Conservation (phyloP, 2,329 filamentous ascomycete species). For the Sporothrix humicola region DNA sequence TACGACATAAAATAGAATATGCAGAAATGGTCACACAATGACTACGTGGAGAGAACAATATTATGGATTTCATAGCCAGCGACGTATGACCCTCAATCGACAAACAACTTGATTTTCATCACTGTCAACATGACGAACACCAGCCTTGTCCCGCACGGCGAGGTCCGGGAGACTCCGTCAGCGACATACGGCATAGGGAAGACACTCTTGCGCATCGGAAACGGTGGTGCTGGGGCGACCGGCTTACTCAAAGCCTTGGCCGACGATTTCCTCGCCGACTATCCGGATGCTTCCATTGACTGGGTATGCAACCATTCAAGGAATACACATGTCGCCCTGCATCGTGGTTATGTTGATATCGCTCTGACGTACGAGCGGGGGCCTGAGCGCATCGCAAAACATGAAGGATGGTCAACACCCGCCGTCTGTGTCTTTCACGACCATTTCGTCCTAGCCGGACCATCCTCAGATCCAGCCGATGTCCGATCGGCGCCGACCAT, state of each 20-base stretch:
- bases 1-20: no score
- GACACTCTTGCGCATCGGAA: not conserved
- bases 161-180: not conserved
- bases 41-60: no score
- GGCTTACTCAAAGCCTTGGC: not conserved
- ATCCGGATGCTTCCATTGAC: not conserved
- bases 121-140: not conserved
- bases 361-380: not conserved
- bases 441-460: not conserved
- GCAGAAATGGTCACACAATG: no score
- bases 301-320: slow-evolving; percentile 3
- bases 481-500: not conserved
- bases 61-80: no score
- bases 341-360: not conserved
- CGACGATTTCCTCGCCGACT: not conserved
- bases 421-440: slow-evolving; percentile 4
- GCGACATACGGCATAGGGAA: not conserved
- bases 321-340: not conserved
- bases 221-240: not conserved
- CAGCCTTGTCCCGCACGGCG: not conserved
- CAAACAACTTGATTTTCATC: not conserved
- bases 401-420: not conserved
- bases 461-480: not conserved
- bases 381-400: not conserved
- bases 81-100: no score